phyloP scores from a whole-genome alignment of 768 basidiomycete genomes.

The Cytidiella melzeri region DNA sequence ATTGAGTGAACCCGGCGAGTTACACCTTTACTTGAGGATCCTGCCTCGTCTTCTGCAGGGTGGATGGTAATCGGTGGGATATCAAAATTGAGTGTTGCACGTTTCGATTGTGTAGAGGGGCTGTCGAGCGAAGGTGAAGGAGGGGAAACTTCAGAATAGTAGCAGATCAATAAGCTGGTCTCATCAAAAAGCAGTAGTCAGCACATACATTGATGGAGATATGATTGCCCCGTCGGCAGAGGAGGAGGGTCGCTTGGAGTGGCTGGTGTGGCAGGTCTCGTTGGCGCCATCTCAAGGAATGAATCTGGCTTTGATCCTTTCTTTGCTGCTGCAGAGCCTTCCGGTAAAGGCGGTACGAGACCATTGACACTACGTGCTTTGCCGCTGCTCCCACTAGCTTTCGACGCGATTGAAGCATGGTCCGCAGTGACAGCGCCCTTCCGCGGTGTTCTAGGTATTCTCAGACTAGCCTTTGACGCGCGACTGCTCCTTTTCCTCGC shows the following conservation, averaged over 20 bases:
- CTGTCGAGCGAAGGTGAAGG: background rate
- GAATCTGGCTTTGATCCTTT: constrained; percentile 15
- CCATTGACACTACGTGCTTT: constrained; percentile 2
- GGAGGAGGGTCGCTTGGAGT: constrained; percentile 3
- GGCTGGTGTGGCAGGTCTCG: constrained; percentile 18
- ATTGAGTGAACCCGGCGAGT: constrained; percentile 20
- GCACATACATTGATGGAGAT: too few species aligned
- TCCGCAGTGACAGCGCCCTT: constrained; percentile 10
- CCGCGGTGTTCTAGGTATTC: constrained; percentile 40
- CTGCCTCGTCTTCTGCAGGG: constrained; percentile 9
- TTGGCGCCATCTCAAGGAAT: constrained; percentile 21
- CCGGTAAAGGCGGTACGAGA: constrained; percentile 14
- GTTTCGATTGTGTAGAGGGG: background rate
- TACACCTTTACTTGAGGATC: constrained; percentile 2
- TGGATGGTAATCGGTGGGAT: constrained; percentile 16
- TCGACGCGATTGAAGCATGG: constrained; percentile 11
- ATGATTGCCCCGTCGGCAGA: background rate
- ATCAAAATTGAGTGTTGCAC: constrained; percentile 6
- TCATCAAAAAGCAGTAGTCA: too few species aligned
- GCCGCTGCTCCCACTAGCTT: constrained; percentile 10
- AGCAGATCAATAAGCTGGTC: too few species aligned
- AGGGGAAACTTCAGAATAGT: background rate
- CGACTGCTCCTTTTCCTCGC: constrained; percentile 61
- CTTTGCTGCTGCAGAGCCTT: constrained; percentile 8
- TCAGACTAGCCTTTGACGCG: constrained; percentile 60